Conservation (phyloP, 2,329 filamentous ascomycete species). For the Fusarium sp. region DNA sequence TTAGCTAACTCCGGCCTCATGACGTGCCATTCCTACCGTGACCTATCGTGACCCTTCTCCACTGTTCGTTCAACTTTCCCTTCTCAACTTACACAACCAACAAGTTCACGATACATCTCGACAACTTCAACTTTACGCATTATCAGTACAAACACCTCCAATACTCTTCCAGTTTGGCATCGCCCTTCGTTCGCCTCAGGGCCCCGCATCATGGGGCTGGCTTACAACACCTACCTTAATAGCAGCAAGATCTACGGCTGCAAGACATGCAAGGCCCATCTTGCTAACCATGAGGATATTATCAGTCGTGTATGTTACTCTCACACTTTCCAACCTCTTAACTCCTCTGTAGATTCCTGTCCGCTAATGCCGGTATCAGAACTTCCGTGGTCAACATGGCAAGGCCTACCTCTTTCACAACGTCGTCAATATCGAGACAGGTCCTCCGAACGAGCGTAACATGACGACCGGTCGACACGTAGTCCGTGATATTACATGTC, state of each 20-base stretch:
- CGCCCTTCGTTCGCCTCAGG: not conserved
- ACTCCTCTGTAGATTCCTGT: not conserved
- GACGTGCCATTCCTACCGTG: slow-evolving; percentile 32
- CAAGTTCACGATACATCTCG: not conserved
- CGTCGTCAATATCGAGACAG: slow-evolving; percentile 89
- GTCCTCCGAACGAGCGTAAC: slow-evolving; percentile 90
- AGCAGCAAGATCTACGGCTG: slow-evolving; percentile 90
- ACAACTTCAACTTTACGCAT: not conserved
- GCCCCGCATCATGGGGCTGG: slow-evolving; percentile 76
- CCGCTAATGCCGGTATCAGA: slow-evolving; percentile 64
- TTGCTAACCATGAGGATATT: slow-evolving; percentile 95
- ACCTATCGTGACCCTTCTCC: slow-evolving; percentile 12
- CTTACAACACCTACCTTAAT: slow-evolving; percentile 92
- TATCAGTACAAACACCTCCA: not conserved
- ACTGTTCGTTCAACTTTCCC: slow-evolving; percentile 14
- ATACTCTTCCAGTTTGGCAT: not conserved
- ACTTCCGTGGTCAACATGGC: slow-evolving; percentile 97
- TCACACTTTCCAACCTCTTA: not conserved
- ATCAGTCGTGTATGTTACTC: slow-evolving; percentile 80
- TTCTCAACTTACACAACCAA: slow-evolving; percentile 6
- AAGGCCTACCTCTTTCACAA: slow-evolving; percentile 96
- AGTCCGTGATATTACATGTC: slow-evolving; percentile 91
- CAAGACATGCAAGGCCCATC: slow-evolving; percentile 94
- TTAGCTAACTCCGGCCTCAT: slow-evolving; percentile 39
- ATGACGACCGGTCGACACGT: slow-evolving; percentile 98